These are phyloP conservation scores for Dimargaris cristalligena DNA, from an alignment of 192 early-diverging fungal genomes.

Conservation along the genomic window DNA sequence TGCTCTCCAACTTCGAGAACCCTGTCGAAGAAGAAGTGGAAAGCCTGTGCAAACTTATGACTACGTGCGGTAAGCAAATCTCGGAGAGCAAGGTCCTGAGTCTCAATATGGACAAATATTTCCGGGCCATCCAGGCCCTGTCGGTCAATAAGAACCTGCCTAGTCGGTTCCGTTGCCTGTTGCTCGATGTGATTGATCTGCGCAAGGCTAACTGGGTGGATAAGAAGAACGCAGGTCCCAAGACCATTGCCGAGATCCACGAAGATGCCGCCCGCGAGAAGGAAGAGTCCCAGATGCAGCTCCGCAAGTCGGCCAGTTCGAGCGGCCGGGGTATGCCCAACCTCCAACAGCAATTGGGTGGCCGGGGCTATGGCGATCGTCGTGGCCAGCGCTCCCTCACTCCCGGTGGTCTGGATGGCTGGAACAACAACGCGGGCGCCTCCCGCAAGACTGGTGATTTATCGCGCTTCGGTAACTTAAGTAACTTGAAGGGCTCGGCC, in stretches of 20 bases:
- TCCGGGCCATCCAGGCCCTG: slow-evolving; percentile 67
- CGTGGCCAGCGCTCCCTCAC: slow-evolving; percentile 19
- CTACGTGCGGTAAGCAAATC: slow-evolving; percentile 69
- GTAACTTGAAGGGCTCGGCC: slow-evolving; percentile 30
- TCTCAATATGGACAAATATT: slow-evolving; percentile 67
- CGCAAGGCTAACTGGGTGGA: slow-evolving; percentile 61
- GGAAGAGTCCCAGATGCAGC: slow-evolving; percentile 53
- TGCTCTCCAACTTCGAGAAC: slow-evolving; percentile 48
- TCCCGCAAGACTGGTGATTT: slow-evolving; percentile 46
- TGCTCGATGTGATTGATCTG: slow-evolving; percentile 75
- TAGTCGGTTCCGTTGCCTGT: slow-evolving; percentile 87
- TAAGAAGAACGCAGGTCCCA: slow-evolving; percentile 51
- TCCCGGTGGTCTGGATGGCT: slow-evolving; percentile 46
- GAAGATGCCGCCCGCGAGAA: slow-evolving; percentile 50
- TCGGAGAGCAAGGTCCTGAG: slow-evolving; percentile 37
- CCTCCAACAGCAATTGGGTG: slow-evolving; percentile 39
- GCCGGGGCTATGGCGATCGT: slow-evolving; percentile 33
- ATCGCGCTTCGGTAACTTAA: slow-evolving; percentile 55
- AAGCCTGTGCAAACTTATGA: slow-evolving; percentile 79
- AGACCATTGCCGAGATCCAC: slow-evolving; percentile 87
- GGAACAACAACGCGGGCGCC: slow-evolving; percentile 43
- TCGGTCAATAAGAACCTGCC: slow-evolving; percentile 43
- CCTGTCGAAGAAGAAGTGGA: slow-evolving; percentile 95
- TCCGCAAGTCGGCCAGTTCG: slow-evolving; percentile 44
- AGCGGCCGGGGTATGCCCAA: slow-evolving; percentile 44